phyloP scores from a whole-genome alignment of 2,329 filamentous ascomycete genomes.

The Ophiostoma montium region DNA sequence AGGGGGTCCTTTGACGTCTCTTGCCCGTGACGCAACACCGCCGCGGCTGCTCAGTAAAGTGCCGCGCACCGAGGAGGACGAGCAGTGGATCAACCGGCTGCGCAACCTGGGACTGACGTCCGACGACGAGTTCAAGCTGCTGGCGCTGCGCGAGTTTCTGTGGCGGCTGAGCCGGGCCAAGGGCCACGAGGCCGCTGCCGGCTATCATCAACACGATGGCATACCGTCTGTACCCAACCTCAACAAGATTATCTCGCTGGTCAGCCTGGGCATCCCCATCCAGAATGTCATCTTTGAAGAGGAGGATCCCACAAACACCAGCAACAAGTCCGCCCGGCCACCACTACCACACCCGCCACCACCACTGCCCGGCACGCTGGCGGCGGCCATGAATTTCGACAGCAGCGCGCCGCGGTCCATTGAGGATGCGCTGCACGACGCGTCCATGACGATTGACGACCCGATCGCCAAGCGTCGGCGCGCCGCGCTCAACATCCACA shows the following conservation, averaged over 20 bases:
- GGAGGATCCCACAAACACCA: conserved; percentile 31
- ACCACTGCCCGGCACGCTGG: conserved; percentile 8
- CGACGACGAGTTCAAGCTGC: conserved; percentile 82
- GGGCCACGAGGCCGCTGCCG: conserved; percentile 37
- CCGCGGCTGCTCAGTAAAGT: conserved; percentile 45
- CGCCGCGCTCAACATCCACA: conserved; percentile 36
- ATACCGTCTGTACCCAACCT: conserved; percentile 24
- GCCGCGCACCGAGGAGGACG: conserved; percentile 78
- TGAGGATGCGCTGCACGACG: conserved; percentile 79
- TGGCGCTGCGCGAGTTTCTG: conserved; percentile 79
- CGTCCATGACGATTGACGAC: conserved; percentile 75
- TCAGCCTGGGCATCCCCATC: conserved; percentile 61
- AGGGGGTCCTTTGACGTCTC: too few species aligned
- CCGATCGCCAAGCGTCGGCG: conserved; percentile 39
- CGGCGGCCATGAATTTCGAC: conserved; percentile 22
- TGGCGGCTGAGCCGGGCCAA: conserved; percentile 70
- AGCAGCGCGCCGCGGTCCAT: conserved; percentile 48
- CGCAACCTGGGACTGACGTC: conserved; percentile 66
- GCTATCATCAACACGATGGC: conserved; percentile 9
- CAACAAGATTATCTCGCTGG: conserved; percentile 60
- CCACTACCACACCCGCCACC: conserved; percentile 14
- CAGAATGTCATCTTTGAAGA: conserved; percentile 92
- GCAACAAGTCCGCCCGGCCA: conserved; percentile 23
- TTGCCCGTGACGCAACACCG: neutral
- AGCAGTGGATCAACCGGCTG: conserved; percentile 77